Evolutionary conservation across 2,329 filamentous ascomycete genomes (phyloP), one percentile per base, ranked within the genome.

Genomic region (Xylariaceae sp.): DNA sequence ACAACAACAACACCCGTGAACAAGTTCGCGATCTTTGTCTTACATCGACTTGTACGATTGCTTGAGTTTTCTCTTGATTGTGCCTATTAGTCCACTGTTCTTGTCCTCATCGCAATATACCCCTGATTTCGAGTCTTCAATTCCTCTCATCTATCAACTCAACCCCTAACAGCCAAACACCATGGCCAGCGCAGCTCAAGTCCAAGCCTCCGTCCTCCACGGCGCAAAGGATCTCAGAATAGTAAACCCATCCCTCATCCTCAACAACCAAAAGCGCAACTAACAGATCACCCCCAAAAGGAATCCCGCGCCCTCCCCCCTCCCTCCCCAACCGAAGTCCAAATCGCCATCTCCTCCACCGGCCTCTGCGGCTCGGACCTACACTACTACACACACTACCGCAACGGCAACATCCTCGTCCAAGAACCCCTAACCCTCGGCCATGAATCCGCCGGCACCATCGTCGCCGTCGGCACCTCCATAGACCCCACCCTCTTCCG

Each of bases 401-500:
- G 83, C 72, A 88, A 87, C 67, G 85, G 85, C 60, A 81, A 86
- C 75, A 83, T 88, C 68, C 72, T 82, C 50, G 83, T 86, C 50
- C 76, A 74, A 18, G 80, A 79, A 64, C 81, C 81, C 23, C 68
- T 83, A 49, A 80, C 77, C 1, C 74, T 82, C 35, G 88, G 88
- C 66, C 88, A 91, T 70, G 88, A 90, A 72, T 89, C 86, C 9
- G 83, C 86, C 10, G 88, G 88, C 49, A 77, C 88, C 30, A 78
- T 90, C 61, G 77, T 79, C 56, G 75, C 80, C 18, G 78, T 88
- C 30, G 88, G 88, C 48, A 74, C 81, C 17, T 76, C 75, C 30
- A 85, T 89, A 2, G 45, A 48, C n/a, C 13, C 45, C 39, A 82
- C 74, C 1, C 9, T 53, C 2, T 74, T 90, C 44, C 80, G 82